Conservation (phyloP, 2,329 filamentous ascomycete species). For the Pezicula rhizophila region DNA sequence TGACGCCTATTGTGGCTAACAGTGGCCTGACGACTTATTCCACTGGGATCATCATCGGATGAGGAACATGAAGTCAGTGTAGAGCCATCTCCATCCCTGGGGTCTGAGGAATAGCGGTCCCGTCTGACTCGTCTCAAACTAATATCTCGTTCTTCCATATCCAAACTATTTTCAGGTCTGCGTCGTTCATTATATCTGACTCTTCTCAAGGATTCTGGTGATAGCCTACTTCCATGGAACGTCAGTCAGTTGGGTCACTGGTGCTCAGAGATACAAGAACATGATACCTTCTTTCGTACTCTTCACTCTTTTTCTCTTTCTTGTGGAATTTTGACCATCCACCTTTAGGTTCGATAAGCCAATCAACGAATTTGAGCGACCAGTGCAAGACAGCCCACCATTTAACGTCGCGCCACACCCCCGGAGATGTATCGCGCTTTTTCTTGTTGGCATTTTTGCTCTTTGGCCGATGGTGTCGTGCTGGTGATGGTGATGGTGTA, state of each 20-base stretch:
- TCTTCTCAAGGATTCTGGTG: neutral
- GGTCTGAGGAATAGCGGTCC: no score
- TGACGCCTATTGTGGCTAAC: no score
- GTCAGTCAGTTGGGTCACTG: neutral
- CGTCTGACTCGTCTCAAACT: no score
- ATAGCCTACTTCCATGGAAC: neutral
- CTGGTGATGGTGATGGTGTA: neutral
- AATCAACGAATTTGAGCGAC: conserved; percentile 4
- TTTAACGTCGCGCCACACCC: neutral
- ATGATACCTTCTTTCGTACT: neutral
- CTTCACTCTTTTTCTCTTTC: conserved; percentile 3
- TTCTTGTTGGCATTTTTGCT: neutral
- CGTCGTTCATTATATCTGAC: neutral
- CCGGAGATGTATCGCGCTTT: neutral
- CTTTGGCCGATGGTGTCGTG: neutral
- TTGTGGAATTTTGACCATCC: conserved; percentile 12
- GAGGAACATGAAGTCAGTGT: no score
- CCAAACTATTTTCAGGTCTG: no score
- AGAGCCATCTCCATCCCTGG: no score
- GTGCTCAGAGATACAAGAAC: no score
- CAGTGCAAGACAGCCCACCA: conserved; percentile 8
- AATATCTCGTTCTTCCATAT: no score
- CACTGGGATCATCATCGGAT: no score
- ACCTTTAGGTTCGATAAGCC: conserved; percentile 8
- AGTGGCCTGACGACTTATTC: no score